Percentiles rank a stretch among this genome's conserved stretches.
phyloP scores from a whole-genome alignment of 257 asterid genomes.

The Handroanthus guayacan region DNA sequence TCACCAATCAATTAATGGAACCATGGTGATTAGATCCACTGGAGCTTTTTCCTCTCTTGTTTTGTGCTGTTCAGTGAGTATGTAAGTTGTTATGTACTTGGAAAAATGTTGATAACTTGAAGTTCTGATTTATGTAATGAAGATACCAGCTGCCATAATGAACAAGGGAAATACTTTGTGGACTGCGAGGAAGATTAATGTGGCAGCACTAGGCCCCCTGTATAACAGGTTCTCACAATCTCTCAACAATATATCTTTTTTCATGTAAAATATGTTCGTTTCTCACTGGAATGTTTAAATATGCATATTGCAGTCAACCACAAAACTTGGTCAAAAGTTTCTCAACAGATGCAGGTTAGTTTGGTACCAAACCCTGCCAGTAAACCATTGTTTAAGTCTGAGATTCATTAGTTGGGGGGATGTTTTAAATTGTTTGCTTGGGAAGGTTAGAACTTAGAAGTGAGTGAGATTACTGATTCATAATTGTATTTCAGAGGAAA shows the following conservation, averaged over 20 bases:
- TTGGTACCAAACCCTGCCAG: constrained; percentile 13
- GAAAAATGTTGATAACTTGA: constrained; percentile 20
- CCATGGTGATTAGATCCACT: constrained; percentile 41
- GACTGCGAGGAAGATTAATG: constrained; percentile 48
- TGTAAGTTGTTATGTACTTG: constrained; percentile 24
- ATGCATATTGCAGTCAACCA: constrained; percentile 53
- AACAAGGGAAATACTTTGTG: constrained; percentile 53
- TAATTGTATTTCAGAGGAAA: constrained; percentile 6
- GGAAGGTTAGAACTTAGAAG: background rate
- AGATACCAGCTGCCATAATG: constrained; percentile 53
- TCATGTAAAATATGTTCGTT: constrained; percentile 13
- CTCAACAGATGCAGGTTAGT: constrained; percentile 79
- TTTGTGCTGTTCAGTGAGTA: constrained; percentile 28
- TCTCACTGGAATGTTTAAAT: constrained; percentile 30
- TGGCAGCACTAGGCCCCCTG: constrained; percentile 49
- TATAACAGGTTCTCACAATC: constrained; percentile 57
- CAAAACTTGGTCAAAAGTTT: constrained; percentile 50
- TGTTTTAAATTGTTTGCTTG: constrained; percentile 29
- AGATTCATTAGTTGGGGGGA: constrained; percentile 19
- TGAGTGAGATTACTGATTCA: background rate
- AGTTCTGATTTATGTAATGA: constrained; percentile 38
- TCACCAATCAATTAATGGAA: constrained; percentile 45
- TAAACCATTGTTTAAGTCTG: constrained; percentile 7
- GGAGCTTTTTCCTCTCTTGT: constrained; percentile 5
- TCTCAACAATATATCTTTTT: constrained; percentile 21